A percentile compares a stretch with the other conserved stretches of the same genome.
Evolutionary conservation across 306 rosid species (phyloP).

Genomic region (Dryas drummondii): DNA sequence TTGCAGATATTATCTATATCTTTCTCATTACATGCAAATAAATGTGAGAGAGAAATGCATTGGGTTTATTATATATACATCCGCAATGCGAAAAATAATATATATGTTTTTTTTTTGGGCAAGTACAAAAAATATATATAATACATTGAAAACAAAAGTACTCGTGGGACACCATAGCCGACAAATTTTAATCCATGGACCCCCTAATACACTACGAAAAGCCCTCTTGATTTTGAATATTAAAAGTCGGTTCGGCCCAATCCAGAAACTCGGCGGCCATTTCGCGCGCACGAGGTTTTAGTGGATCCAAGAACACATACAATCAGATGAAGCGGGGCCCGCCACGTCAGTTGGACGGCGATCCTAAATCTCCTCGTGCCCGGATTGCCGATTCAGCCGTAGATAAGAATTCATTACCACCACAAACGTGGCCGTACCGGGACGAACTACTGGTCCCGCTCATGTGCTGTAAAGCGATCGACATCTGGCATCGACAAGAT

Average conservation of each 20-base stretch:
- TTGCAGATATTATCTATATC: no score
- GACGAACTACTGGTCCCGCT: background rate
- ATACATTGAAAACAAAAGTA: no score
- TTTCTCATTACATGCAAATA: no score
- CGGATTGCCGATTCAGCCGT: slow-evolving; percentile 23
- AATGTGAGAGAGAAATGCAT: no score
- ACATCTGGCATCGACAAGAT: slow-evolving; percentile 14
- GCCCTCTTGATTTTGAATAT: background rate
- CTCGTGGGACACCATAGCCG: slow-evolving; percentile 1
- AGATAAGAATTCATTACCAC: slow-evolving; percentile 24
- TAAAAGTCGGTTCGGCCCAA: slow-evolving; percentile 28
- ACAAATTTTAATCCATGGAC: slow-evolving; percentile 10
- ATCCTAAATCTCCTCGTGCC: slow-evolving; percentile 4
- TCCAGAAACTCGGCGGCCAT: slow-evolving; percentile 5
- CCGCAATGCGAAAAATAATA: no score
- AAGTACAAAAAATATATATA: no score
- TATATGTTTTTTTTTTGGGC: no score
- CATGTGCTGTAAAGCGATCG: slow-evolving; percentile 25
- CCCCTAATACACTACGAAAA: background rate
- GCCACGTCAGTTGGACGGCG: slow-evolving; percentile 22
- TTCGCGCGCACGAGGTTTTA: background rate
- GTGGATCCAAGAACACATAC: background rate
- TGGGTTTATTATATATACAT: no score
- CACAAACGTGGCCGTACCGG: slow-evolving; percentile 35
- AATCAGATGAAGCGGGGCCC: background rate